phyloP scores from a whole-genome alignment of 2,329 filamentous ascomycete species.

The Parastagonospora nodorum region DNA sequence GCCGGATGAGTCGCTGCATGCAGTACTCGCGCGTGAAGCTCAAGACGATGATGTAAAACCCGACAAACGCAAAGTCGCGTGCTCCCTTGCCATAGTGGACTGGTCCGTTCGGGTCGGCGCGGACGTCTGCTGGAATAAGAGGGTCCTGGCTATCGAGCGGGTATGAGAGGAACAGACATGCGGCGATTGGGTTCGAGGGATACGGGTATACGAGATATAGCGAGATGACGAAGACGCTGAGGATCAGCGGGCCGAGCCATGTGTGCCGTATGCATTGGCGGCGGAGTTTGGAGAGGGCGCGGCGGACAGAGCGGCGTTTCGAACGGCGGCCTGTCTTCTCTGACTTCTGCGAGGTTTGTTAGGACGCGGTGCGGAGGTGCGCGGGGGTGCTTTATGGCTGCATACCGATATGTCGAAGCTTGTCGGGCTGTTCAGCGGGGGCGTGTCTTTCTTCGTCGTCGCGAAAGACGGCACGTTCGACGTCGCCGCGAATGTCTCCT shows the following conservation, averaged over 20 bases:
- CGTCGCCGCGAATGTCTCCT: constrained; percentile 59
- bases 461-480: constrained; percentile 56
- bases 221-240: constrained; percentile 66
- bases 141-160: constrained; percentile 61
- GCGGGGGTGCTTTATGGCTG: background rate
- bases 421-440: constrained; percentile 21
- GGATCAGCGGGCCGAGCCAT: constrained; percentile 70
- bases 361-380: background rate
- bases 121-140: constrained; percentile 29
- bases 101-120: constrained; percentile 46
- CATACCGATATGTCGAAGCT: constrained; percentile 27
- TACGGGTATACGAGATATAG: constrained; percentile 78
- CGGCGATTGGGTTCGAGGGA: constrained; percentile 76
- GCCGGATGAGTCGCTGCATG: constrained; percentile 87
- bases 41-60: constrained; percentile 86
- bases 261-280: constrained; percentile 59
- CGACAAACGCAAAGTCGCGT: constrained; percentile 84
- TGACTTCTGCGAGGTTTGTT: constrained; percentile 13
- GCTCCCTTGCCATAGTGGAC: constrained; percentile 85
- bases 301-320: constrained; percentile 54
- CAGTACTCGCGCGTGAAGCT: constrained; percentile 94
- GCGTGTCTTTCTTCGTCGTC: constrained; percentile 43
- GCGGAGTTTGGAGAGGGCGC: constrained; percentile 52
- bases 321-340: constrained; percentile 44
- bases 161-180: constrained; percentile 91